Base-by-base conservation (phyloP, 257 asterid genomes). In the Solanum peruvianum region DNA sequence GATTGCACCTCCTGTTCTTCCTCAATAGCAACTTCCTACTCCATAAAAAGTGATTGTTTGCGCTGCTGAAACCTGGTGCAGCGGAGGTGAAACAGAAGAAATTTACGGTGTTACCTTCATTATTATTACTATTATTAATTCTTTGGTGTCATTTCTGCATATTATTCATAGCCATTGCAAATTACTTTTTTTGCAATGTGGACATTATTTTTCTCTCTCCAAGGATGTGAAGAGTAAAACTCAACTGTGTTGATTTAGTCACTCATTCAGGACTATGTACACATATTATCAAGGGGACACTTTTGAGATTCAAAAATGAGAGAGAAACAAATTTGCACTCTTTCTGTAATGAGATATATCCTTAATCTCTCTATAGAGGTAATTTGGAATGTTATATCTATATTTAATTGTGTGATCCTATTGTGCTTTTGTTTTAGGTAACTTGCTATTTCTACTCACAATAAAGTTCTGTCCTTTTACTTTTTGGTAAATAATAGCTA, bases 1-100 rank as follows among this genome's bases (percentile, higher is more conserved):
- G 29, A 94, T 94, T 70, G 94, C 92, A 5, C 97, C 98, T 76
- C 99, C 98, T 9, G 97, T 96, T 85, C 93, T 96, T 88, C 98
- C 99, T 71, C 96, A 94, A 20, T 92, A 85, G 85, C 88, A 81
- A 52, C 29, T 29, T 27, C 33, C 66, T 49, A 23, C 58, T 42
- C 44, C 9, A 27, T 67, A 25, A 49, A 11, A 41, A 31, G 16
- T 73, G 58, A n/a, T 35, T 86, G 41, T 49, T 71, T 45, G 73
- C 2, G 16, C 58, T 2, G 35, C 69, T 69, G 80, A 80, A 33
- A 49, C 35, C 18, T 49, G 37, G 87, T 27, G 80, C 70, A 15
- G 60, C 47, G 3, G 15, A 44, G 4, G 49, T 69, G 77, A 44
- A 60, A 60, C 67, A 44, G 39, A 25, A 25, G 75, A 84, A 39